phyloP scores from a whole-genome alignment of 805 yeast genomes.

The Starmerella floris region DNA sequence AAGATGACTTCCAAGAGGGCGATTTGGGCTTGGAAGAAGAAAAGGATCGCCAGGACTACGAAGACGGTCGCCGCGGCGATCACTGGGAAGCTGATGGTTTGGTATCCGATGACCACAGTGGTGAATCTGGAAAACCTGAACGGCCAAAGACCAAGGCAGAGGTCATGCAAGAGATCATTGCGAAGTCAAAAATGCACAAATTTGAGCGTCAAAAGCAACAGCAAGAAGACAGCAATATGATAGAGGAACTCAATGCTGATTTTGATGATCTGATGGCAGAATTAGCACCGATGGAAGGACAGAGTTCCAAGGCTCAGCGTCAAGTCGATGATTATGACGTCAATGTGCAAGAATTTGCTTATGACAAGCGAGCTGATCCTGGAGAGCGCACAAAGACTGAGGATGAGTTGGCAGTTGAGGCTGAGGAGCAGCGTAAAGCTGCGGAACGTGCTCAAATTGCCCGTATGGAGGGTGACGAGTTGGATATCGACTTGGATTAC shows the following conservation, averaged over 20 bases:
- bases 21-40: slow-evolving; percentile 31
- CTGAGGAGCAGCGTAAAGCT: slow-evolving; percentile 24
- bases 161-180: slow-evolving; percentile 34
- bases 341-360: slow-evolving; percentile 29
- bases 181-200: slow-evolving; percentile 33
- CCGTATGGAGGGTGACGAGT: slow-evolving; percentile 30
- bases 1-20: slow-evolving; percentile 43
- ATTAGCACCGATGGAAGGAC: slow-evolving; percentile 15
- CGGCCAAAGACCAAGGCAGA: slow-evolving; percentile 31
- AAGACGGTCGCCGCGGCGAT: slow-evolving; percentile 21
- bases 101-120: slow-evolving; percentile 1
- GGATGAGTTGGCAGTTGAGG: slow-evolving; percentile 31
- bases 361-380: slow-evolving; percentile 33
- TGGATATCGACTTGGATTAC: slow-evolving; percentile 26
- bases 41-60: slow-evolving; percentile 25
- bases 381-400: slow-evolving; percentile 33
- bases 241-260: slow-evolving; percentile 29
- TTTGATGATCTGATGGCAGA: slow-evolving; percentile 27
- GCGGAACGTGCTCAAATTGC: slow-evolving; percentile 28
- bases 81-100: background rate
- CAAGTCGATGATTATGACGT: slow-evolving; percentile 21
- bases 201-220: slow-evolving; percentile 31
- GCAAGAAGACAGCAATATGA: slow-evolving; percentile 27
- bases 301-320: background rate
- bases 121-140: slow-evolving; percentile 27